A percentile compares a stretch with the other conserved stretches of the same genome.
These are phyloP conservation scores for Magnolia sinica DNA, from an alignment of 164 flowering plant genomes.

Conservation along the genomic window DNA sequence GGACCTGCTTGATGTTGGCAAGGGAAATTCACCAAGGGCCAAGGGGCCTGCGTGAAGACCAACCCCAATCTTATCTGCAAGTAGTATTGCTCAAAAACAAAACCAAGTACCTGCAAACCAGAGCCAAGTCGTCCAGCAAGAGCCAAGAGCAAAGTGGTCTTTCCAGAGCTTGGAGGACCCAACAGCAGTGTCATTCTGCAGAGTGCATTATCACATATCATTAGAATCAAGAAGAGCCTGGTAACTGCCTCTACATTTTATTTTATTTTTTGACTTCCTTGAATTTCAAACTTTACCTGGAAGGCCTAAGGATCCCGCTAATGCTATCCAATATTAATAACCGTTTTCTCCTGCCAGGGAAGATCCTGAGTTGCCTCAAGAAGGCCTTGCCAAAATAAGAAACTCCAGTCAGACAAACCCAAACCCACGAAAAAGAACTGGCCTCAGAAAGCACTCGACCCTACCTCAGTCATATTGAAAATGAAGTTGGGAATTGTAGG, in stretches of 20 bases:
- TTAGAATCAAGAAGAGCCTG: not conserved
- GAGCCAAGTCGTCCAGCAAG: slow-evolving; percentile 83
- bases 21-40: not conserved
- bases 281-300: slow-evolving; percentile 47
- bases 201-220: not conserved
- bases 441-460: not conserved
- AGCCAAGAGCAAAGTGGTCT: slow-evolving; percentile 87
- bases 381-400: slow-evolving; percentile 47
- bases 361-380: slow-evolving; percentile 57
- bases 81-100: not conserved
- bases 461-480: slow-evolving; percentile 78
- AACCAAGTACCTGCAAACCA: slow-evolving; percentile 61
- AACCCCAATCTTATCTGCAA: not conserved
- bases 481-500: slow-evolving; percentile 93
- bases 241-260: slow-evolving; percentile 1
- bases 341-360: slow-evolving; percentile 49
- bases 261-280: not conserved
- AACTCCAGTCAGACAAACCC: not conserved
- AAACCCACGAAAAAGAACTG: not conserved
- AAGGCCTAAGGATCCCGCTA: slow-evolving; percentile 82
- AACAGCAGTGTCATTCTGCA: slow-evolving; percentile 79
- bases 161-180: slow-evolving; percentile 99
- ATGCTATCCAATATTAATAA: slow-evolving; percentile 64
- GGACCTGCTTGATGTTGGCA: not conserved
- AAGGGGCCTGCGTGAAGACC: not conserved